Evolutionary conservation across 805 yeast genomes (phyloP), one percentile per base, ranked within the genome.

Genomic region (Cyberlindnera meyerae): DNA sequence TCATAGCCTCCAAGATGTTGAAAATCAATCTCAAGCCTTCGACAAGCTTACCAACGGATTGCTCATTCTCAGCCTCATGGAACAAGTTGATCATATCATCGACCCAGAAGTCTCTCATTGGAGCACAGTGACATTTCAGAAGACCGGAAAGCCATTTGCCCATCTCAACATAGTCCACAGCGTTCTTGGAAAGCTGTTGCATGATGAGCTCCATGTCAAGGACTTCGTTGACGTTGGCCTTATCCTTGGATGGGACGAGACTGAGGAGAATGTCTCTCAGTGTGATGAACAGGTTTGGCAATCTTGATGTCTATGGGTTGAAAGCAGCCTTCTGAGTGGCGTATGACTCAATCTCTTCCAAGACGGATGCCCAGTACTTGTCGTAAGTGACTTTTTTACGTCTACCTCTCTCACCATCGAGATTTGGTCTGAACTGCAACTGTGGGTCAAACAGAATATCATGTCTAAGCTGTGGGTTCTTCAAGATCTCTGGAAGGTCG

Each of bases 391-490:
- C 60, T 61, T 77, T 80, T 70, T 88, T 86, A 37, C 88, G 71
- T 42, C 78, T 71, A 18, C 95, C 95, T 34, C 96, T 68, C 61
- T 89, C 97, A 34, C 95, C 95, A 57, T 85, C 96, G 47, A 88
- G 65, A 54, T 86, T 85, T 20, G 95, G 95, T 57, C 97, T 74
- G 60, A 89, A 86, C 64, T 88, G 96, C 41, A 89, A 67, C 54
- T 84, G 85, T 13, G 96, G 94, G 63, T 89, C 96, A 56, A 89
- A 89, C 11, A 87, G 70, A 36, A 90, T 85, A 58, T 90, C 97
- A 60, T 89, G 97, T 45, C 97, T 74, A 39, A 89, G 66, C 58
- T 87, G 96, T 4, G 96, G 96, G 61, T 89, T 89, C 55, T 84
- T 85, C 48, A 89, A 69, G 36, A 90, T 89, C 55, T 87, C 95